A percentile compares a stretch with the other conserved stretches of the same genome.
Conservation (phyloP, 306 rosid species). For the Cucurbita maxima region DNA sequence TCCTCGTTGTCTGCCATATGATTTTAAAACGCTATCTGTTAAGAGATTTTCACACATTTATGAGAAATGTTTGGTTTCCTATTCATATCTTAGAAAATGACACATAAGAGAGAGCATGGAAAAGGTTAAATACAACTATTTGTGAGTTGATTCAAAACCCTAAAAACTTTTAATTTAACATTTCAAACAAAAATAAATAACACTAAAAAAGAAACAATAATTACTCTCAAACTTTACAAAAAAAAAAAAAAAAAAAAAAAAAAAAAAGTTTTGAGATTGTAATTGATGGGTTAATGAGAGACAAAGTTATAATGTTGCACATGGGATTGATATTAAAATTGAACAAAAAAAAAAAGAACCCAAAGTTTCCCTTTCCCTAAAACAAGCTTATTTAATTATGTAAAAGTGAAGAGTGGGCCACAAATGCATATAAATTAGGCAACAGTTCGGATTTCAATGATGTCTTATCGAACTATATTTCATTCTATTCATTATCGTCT, state of each 20-base stretch:
- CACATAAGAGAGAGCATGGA: background rate
- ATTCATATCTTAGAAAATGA: background rate
- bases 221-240: background rate
- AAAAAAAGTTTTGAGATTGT: too few relatives aligned
- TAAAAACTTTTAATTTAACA: background rate
- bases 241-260: too few relatives aligned
- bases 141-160: background rate
- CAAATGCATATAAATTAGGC: background rate
- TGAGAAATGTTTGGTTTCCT: too few relatives aligned
- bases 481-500: background rate
- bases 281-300: background rate
- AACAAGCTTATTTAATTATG: background rate
- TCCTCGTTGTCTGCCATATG: too few relatives aligned
- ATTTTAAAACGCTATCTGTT: too few relatives aligned
- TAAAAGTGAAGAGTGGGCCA: background rate
- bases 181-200: background rate
- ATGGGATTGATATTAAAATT: background rate
- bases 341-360: background rate
- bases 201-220: background rate
- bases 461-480: background rate
- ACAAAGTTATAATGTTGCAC: background rate
- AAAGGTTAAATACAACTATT: background rate
- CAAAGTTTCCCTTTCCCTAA: background rate
- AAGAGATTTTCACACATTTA: too few relatives aligned
- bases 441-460: background rate